Evolutionary conservation across 768 basidiomycete genomes (phyloP).

Genomic region (Lentinula guzmanii): DNA sequence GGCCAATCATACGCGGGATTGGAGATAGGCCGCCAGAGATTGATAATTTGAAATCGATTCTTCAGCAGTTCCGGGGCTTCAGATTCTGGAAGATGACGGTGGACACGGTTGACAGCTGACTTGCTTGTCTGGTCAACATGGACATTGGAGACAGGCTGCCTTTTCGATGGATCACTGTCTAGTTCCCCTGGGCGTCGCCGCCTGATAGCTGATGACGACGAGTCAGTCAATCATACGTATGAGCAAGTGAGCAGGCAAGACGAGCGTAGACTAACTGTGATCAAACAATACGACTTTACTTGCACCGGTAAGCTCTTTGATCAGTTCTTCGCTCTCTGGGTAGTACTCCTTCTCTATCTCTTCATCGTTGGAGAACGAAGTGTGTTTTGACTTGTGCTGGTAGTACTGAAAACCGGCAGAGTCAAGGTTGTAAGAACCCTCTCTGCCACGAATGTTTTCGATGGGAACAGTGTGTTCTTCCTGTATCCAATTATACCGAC

Average conservation of each 20-base stretch:
- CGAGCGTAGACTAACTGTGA: conserved; percentile 26
- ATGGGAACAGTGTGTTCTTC: conserved; percentile 17
- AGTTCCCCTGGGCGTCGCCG: conserved; percentile 15
- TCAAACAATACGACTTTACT: conserved; percentile 36
- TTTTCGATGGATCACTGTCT: conserved; percentile 12
- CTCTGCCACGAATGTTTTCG: conserved; percentile 35
- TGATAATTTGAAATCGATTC: conserved; percentile 52
- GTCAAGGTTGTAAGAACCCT: conserved; percentile 26
- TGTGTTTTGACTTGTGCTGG: conserved; percentile 18
- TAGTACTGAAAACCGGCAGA: conserved; percentile 30
- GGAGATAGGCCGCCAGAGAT: conserved; percentile 53
- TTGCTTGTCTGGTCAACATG: conserved; percentile 50
- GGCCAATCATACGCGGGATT: conserved; percentile 45
- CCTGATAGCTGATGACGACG: conserved; percentile 15
- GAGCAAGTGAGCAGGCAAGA: neutral
- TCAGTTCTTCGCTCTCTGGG: conserved; percentile 32
- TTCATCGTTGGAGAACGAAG: conserved; percentile 30
- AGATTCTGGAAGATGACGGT: conserved; percentile 40
- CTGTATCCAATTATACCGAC: conserved; percentile 6
- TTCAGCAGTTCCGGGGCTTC: conserved; percentile 39
- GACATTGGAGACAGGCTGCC: conserved; percentile 20
- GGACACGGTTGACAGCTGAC: conserved; percentile 39
- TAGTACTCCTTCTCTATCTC: conserved; percentile 34
- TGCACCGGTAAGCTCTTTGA: conserved; percentile 39
- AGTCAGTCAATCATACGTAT: neutral